Evolutionary conservation across 2,329 filamentous ascomycete genomes (phyloP), one percentile per base, ranked within the genome.

Genomic region (Sarocladium brachiariae): DNA sequence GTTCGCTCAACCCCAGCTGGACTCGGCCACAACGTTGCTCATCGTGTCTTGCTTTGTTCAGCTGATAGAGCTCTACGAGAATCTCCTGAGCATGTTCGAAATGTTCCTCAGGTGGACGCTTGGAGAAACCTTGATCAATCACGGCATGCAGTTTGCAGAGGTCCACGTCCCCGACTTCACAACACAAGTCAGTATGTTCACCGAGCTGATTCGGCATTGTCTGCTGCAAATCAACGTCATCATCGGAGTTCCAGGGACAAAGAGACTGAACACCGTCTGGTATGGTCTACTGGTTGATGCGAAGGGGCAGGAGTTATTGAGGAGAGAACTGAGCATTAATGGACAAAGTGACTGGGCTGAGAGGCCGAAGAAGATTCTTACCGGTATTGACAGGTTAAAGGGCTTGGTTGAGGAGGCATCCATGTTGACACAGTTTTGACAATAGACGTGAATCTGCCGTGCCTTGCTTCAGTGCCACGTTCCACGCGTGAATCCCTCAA

Each of bases 41-140:
- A 53, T 63, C 34, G 59, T 63, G 43, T 65, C 63, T 6, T 65
- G 62, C 43, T 64, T 59, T 39, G 53, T 57, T 4, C 61, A 65
- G 23, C 51, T 62, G 23, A 52, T 59, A 47, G 54, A 54, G 8
- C 56, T 59, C 46, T 54, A 62, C 14, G 63, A 65, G 19, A 45
- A 58, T 21, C 23, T 59, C 4, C 43, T 60, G 37, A 53, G 53
- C 10, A 55, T 60, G 16, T 51, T 57, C 21, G 50, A 59, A 34
- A 53, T 54, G 10, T 53, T 56, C 4, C 35, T 58, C 9, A 56
- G 34, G 31, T 53, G 30, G 19, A 52, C 9, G 14, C 51, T n/a
- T 50, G 56, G 10, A 46, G 55, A 34, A 5, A 33, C 51, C 4
- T 46, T 58, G 34, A 53, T 53, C 13, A 49, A 56, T 2, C 57